Evolutionary conservation across 2,329 filamentous ascomycete species (phyloP).

Genomic region (Colletotrichum simmondsii): DNA sequence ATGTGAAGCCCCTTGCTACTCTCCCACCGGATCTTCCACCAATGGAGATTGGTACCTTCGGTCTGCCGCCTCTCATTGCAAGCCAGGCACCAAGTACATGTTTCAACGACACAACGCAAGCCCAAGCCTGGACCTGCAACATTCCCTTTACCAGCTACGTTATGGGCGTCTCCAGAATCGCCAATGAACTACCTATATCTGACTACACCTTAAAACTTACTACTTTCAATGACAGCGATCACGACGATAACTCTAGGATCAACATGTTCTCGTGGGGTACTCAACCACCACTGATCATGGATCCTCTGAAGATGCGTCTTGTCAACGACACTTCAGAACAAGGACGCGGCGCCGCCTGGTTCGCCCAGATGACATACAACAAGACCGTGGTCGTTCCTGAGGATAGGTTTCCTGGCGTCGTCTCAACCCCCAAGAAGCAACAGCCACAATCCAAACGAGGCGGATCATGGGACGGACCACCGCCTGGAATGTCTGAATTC

Average conservation of each 20-base stretch:
- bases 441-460: constrained; percentile 36
- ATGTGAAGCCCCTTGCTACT: constrained; percentile 62
- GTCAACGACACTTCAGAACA: constrained; percentile 63
- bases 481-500: constrained; percentile 39
- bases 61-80: constrained; percentile 64
- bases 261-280: constrained; percentile 58
- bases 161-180: constrained; percentile 50
- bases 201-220: constrained; percentile 55
- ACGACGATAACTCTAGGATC: constrained; percentile 40
- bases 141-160: constrained; percentile 58
- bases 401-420: constrained; percentile 44
- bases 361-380: constrained; percentile 61
- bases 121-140: constrained; percentile 73
- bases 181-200: constrained; percentile 40
- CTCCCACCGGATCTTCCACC: constrained; percentile 61
- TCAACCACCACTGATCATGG: constrained; percentile 58
- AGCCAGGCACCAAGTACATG: constrained; percentile 65
- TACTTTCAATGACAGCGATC: constrained; percentile 49
- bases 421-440: constrained; percentile 38
- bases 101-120: constrained; percentile 64
- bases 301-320: constrained; percentile 53
- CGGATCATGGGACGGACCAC: constrained; percentile 6
- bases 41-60: constrained; percentile 65
- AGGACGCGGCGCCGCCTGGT: constrained; percentile 65
- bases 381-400: constrained; percentile 67